Percentiles rank a stretch among this genome's conserved stretches.
These are phyloP conservation scores for Strobilomyces dryophilus DNA, from an alignment of 768 basidiomycete species.

Conservation along the genomic window DNA sequence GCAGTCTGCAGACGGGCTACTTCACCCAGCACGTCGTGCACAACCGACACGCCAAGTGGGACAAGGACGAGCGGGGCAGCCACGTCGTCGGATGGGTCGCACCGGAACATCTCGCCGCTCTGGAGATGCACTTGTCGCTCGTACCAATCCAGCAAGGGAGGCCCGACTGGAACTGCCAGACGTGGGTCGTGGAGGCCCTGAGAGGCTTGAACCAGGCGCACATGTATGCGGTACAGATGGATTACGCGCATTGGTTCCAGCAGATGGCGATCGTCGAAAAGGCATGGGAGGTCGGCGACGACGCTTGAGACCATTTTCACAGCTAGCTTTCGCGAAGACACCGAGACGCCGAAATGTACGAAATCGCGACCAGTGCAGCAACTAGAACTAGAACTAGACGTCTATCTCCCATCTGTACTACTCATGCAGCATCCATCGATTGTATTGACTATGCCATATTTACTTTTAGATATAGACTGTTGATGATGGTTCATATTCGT, in stretches of 20 bases:
- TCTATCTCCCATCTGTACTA: too few relatives aligned
- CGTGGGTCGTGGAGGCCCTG: slow-evolving; percentile 19
- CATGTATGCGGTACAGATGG: slow-evolving; percentile 17
- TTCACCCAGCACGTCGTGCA: slow-evolving; percentile 13
- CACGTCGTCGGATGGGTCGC: slow-evolving; percentile 13
- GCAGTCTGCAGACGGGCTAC: slow-evolving; percentile 6
- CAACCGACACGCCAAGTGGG: slow-evolving; percentile 13
- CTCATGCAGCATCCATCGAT: too few relatives aligned
- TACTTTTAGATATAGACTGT: too few relatives aligned
- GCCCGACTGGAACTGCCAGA: slow-evolving; percentile 7
- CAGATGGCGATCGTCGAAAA: slow-evolving; percentile 15
- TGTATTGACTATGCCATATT: too few relatives aligned
- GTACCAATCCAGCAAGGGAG: slow-evolving; percentile 10
- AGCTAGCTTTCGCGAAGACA: too few relatives aligned
- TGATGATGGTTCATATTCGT: too few relatives aligned
- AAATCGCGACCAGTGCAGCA: too few relatives aligned
- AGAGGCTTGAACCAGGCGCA: slow-evolving; percentile 8
- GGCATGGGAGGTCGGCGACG: slow-evolving; percentile 17
- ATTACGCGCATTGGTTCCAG: slow-evolving; percentile 4
- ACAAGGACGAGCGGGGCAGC: slow-evolving; percentile 8
- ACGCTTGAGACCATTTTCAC: too few relatives aligned
- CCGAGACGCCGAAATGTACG: too few relatives aligned
- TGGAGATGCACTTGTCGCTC: slow-evolving; percentile 1
- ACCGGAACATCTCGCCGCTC: neutral
- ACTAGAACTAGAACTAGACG: too few relatives aligned